Evolutionary conservation across 805 yeast species (phyloP).

Genomic region (Jamesozyma gamospora): DNA sequence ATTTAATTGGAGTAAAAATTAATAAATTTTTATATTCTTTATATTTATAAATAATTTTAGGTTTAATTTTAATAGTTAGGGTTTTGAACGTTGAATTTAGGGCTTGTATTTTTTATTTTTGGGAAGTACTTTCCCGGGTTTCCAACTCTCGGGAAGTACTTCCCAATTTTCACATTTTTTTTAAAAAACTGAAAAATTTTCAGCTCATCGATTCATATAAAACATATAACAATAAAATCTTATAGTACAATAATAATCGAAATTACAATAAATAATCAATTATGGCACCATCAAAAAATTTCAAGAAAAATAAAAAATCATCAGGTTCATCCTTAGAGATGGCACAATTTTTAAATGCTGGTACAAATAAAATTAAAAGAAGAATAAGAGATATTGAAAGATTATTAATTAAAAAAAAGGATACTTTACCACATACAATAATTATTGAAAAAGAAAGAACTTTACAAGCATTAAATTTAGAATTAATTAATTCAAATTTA

Average conservation of each 20-base stretch:
- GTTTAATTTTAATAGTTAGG: too few relatives aligned
- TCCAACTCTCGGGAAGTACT: background rate
- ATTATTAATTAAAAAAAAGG: constrained; percentile 43
- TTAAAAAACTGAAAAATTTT: background rate
- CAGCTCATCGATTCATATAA: constrained; percentile 3
- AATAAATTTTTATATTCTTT: background rate
- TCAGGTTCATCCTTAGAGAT: constrained; percentile 28
- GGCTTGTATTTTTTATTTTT: too few relatives aligned
- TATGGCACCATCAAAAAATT: background rate
- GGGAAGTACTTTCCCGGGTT: too few relatives aligned
- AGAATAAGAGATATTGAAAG: constrained; percentile 82
- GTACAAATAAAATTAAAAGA: constrained; percentile 56
- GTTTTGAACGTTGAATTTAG: too few relatives aligned
- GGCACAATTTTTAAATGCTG: constrained; percentile 30
- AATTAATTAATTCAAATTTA: constrained; percentile 41
- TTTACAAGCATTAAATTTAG: constrained; percentile 50
- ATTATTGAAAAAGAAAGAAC: constrained; percentile 68
- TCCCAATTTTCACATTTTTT: too few relatives aligned
- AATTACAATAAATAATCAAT: background rate
- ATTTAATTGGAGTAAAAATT: too few relatives aligned
- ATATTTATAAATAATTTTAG: too few relatives aligned
- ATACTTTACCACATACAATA: constrained; percentile 52
- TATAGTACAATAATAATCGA: too few relatives aligned
- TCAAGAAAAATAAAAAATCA: constrained; percentile 9
- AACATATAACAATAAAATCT: too few relatives aligned